These are phyloP conservation scores for Aureobasidium sp. DNA, from an alignment of 2,329 filamentous ascomycete species.

Conservation along the genomic window DNA sequence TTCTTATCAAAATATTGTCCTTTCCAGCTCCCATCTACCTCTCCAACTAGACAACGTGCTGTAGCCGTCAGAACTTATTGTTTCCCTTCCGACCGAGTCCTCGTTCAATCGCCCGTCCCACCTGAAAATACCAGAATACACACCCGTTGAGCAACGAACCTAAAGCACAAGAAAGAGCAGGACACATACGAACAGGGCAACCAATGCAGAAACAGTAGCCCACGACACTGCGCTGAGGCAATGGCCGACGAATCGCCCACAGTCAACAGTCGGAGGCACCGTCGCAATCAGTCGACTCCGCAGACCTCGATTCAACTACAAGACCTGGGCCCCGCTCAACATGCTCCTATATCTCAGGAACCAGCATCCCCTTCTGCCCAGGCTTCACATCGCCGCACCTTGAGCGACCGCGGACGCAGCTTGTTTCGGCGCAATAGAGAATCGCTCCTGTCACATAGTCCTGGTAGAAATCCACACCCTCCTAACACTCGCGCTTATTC, in stretches of 20 bases:
- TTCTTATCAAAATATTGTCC: neutral
- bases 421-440: constrained; percentile 38
- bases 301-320: constrained; percentile 64
- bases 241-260: constrained; percentile 30
- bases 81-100: neutral
- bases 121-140: neutral
- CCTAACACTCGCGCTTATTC: constrained; percentile 11
- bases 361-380: constrained; percentile 17
- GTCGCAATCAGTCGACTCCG: constrained; percentile 42
- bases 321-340: constrained; percentile 37
- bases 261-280: constrained; percentile 25
- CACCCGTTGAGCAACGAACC: neutral
- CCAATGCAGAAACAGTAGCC: constrained; percentile 9
- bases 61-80: neutral
- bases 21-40: neutral
- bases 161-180: constrained; percentile 10
- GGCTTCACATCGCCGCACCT: constrained; percentile 35
- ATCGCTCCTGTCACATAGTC: constrained; percentile 39
- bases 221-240: neutral
- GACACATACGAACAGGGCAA: neutral
- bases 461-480: constrained; percentile 21
- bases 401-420: constrained; percentile 43
- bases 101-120: neutral
- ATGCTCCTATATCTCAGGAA: constrained; percentile 25
- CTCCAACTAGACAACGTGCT: neutral